Conservation (phyloP, 2,329 filamentous ascomycete genomes). For the Verticillium isaacii region DNA sequence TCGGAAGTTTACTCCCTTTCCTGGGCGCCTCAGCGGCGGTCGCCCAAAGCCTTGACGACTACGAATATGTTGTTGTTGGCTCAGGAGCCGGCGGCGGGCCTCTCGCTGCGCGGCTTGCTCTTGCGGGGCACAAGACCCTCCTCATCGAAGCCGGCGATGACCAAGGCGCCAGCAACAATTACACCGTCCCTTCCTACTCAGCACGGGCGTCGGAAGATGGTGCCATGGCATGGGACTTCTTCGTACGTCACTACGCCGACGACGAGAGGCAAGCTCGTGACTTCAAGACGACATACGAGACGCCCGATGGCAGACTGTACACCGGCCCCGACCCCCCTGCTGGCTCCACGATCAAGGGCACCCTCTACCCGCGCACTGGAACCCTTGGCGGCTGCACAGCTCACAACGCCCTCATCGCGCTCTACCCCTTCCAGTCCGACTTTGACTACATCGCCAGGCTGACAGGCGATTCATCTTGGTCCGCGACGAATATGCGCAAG, state of each 20-base stretch:
- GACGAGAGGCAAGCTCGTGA: conserved; percentile 47
- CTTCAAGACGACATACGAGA: conserved; percentile 54
- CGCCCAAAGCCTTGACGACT: conserved; percentile 27
- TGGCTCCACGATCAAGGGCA: conserved; percentile 46
- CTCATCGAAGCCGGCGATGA: conserved; percentile 58
- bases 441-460: conserved; percentile 46
- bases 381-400: conserved; percentile 53
- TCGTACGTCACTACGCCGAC: conserved; percentile 56
- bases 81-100: conserved; percentile 56
- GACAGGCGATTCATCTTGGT: conserved; percentile 53
- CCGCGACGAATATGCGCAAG: conserved; percentile 49
- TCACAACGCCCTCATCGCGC: conserved; percentile 49
- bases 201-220: conserved; percentile 50
- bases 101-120: conserved; percentile 53
- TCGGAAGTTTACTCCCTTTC: conserved; percentile 10
- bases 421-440: conserved; percentile 48
- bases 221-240: conserved; percentile 59
- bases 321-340: conserved; percentile 47
- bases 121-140: conserved; percentile 54
- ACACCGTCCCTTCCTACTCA: conserved; percentile 50
- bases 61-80: conserved; percentile 60
- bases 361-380: conserved; percentile 52
- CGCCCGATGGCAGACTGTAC: conserved; percentile 45
- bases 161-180: conserved; percentile 40
- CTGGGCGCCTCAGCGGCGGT: conserved; percentile 14